These are phyloP conservation scores for Sporopachydermia cereana DNA, from an alignment of 1,139 yeast species.

Conservation along the genomic window DNA sequence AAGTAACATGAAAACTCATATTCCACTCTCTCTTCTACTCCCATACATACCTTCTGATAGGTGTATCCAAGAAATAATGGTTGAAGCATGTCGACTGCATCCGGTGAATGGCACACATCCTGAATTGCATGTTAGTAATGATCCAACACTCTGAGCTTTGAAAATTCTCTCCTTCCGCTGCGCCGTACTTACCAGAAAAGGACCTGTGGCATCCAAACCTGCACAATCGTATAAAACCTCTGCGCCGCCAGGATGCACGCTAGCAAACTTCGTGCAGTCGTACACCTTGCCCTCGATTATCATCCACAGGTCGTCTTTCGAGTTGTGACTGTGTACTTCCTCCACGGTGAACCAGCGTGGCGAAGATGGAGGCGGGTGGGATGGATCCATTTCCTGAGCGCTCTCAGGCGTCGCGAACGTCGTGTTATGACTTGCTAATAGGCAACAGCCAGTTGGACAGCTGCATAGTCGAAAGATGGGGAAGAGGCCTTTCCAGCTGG, in stretches of 20 bases:
- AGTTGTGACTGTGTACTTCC: conserved; percentile 36
- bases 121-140: neutral
- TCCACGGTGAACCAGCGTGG: conserved; percentile 17
- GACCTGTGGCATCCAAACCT: conserved; percentile 61
- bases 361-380: neutral
- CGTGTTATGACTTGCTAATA: neutral
- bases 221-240: conserved; percentile 59
- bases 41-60: neutral
- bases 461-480: too few species aligned
- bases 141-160: too few species aligned
- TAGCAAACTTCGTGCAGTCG: conserved; percentile 39
- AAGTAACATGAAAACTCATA: too few species aligned
- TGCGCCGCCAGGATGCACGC: conserved; percentile 58
- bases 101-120: conserved; percentile 40
- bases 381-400: neutral
- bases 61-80: conserved; percentile 28
- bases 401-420: neutral
- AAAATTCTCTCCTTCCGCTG: too few species aligned
- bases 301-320: conserved; percentile 52
- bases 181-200: conserved; percentile 22
- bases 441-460: neutral
- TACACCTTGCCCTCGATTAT: conserved; percentile 51
- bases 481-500: too few species aligned
- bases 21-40: too few species aligned
- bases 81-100: conserved; percentile 30